Evolutionary conservation across 164 flowering plant species (phyloP), one percentile per base, ranked within the genome.

Genomic region (Dillenia suffruticosa): DNA sequence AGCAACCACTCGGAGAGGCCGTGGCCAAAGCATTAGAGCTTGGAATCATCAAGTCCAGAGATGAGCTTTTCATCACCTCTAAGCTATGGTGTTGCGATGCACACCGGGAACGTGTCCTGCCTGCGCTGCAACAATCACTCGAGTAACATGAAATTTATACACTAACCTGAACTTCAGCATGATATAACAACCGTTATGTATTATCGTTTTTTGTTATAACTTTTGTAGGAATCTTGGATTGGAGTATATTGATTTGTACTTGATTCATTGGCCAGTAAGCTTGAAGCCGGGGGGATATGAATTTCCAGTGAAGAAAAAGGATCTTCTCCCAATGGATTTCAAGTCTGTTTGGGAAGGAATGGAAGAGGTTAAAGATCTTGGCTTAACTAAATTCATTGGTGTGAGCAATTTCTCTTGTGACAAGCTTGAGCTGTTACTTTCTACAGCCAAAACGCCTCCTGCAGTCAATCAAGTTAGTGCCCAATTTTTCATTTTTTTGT

Each of bases 301-400:
- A 19, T 9, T 56, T 10, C 14, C 1, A 14, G 2, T 54, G 5
- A 10, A 17, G 8, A 44, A 54, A 43, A 66, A 51, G 46, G 63
- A 70, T 32, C 32, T 69, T 0, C 57, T 57, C 9, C 66, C 56
- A 10, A 17, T 70, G 10, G 78, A 74, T 45, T 13, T 75, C 40
- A 54, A 55, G 32, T 66, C 53, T 5, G 61, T 60, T 2, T 75
- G 78, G 78, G 66, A 57, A 54, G 78, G 65, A 46, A 75, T 75
- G 78, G 75, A 75, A 45, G 64, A 71, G 46, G 71, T 75, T 44
- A 49, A 22, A 15, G 59, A 51, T 7, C 15, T 62, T 10, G 75
- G 78, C 5, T 50, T 75, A 4, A 61, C 70, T 2, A 75, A 68
- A 49, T 57, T 61, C n/a, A 71, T 75, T 46, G 75, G 78, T 10